Evolutionary conservation across 2,329 filamentous ascomycete genomes (phyloP), one percentile per base, ranked within the genome.

Genomic region (Fusarium duplospermum): DNA sequence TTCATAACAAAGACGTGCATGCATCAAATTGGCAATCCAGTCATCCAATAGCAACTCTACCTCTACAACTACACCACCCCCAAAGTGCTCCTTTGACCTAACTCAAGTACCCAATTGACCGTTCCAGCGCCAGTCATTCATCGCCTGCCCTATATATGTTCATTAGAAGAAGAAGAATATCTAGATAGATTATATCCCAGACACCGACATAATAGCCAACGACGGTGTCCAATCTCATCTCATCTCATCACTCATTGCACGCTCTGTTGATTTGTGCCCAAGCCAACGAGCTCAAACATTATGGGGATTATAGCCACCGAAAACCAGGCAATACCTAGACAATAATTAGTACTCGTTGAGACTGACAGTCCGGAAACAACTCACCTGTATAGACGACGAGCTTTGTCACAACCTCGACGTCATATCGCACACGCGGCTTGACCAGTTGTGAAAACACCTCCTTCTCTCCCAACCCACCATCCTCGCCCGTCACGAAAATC

Each of bases 351-450:
- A 58, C 2, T 4, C 24, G n/a, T 10, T 10, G 7, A 11, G 20
- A 14, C 20, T 35, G 6, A 10, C 56, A 62, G 63, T 13, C 4
- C 9, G 2, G 14, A n/a, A 24, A 27, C 13, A 9, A 40, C 57
- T 83, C 85, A 94, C 96, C 96, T 68, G 93, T 89, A 85, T 99
- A 99, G 27, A 99, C 94, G 77, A 99, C 93, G 70, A 99, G 84
- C 84, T 98, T 98, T 6, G 96, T 98, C 40, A 99, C 93, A 42
- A 99, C 96, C 83, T 99, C 96, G n/a, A 98, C 96, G 83, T 99
- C 96, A 80, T 98, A 99, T 77, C 95, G 89, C 69, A 98, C 95
- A 75, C 96, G 91, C 58, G 96, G 95, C 83, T 93, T 94, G 72
- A 95, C 92, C 64, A 98, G 87, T 80, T 89, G 91, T 52, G 92